Conservation (phyloP, 352 stramenopile genomes). For the Pythium phragmitis region DNA sequence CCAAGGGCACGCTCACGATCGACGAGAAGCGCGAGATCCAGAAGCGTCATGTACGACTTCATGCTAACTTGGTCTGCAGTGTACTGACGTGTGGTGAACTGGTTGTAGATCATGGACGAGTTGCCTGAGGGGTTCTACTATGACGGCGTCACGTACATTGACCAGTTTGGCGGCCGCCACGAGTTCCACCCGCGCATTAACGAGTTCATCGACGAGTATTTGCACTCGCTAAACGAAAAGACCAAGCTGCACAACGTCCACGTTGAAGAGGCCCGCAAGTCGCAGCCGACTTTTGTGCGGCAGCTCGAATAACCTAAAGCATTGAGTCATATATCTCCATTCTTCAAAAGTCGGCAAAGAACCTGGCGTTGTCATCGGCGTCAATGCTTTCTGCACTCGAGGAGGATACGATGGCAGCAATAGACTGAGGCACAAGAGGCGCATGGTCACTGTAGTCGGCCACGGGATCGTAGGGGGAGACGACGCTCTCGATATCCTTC, state of each 20-base stretch:
- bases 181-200: constrained; percentile 75
- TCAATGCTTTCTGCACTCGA: constrained; percentile 79
- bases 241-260: constrained; percentile 44
- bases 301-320: constrained; percentile 12
- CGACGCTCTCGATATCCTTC: neutral
- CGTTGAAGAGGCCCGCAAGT: constrained; percentile 49
- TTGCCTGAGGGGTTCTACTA: constrained; percentile 72
- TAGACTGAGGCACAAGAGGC: neutral
- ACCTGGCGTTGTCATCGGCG: constrained; percentile 60
- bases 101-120: constrained; percentile 51
- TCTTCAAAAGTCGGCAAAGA: constrained; percentile 67
- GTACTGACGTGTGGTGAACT: neutral
- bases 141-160: constrained; percentile 70
- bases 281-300: constrained; percentile 41
- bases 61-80: neutral
- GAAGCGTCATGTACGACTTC: constrained; percentile 51
- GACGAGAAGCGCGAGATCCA: constrained; percentile 75
- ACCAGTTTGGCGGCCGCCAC: constrained; percentile 67
- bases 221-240: constrained; percentile 44
- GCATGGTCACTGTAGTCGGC: constrained; percentile 32
- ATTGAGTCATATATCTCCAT: neutral
- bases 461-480: constrained; percentile 35
- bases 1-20: constrained; percentile 40
- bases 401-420: constrained; percentile 8
- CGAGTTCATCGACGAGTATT: constrained; percentile 64